Evolutionary conservation across 768 basidiomycete genomes (phyloP).

Genomic region (Postia placenta): DNA sequence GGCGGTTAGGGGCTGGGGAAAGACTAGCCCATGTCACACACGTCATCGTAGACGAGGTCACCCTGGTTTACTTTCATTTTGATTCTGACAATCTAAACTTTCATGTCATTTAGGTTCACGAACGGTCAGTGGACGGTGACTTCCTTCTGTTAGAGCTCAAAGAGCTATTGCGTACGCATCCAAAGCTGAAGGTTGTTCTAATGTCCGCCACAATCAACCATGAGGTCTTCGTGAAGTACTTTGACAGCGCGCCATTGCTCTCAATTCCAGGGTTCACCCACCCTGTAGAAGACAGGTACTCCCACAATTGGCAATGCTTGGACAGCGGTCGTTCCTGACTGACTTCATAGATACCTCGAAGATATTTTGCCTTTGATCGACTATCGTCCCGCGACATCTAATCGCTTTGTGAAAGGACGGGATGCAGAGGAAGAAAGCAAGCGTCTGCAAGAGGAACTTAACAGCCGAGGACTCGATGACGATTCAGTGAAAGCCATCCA

Average conservation of each 20-base stretch:
- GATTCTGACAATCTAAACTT: not conserved
- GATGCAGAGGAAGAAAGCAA: constrained; percentile 34
- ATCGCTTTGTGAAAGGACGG: constrained; percentile 25
- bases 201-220: constrained; percentile 98
- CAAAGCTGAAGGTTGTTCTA: constrained; percentile 69
- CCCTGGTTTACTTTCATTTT: constrained; percentile 8
- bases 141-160: constrained; percentile 81
- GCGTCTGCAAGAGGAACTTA: constrained; percentile 40
- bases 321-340: constrained; percentile 6
- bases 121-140: constrained; percentile 88
- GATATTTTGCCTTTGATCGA: constrained; percentile 56
- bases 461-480: constrained; percentile 45
- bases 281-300: constrained; percentile 71
- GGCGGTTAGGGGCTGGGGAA: constrained; percentile 72
- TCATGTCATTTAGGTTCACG: constrained; percentile 62
- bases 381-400: constrained; percentile 45
- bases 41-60: constrained; percentile 86
- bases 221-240: constrained; percentile 77
- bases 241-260: constrained; percentile 72
- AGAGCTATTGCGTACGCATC: constrained; percentile 60
- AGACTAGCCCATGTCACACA: constrained; percentile 68
- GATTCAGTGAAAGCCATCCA: constrained; percentile 52
- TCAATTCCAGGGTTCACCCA: constrained; percentile 79
- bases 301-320: constrained; percentile 18
- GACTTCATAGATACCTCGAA: constrained; percentile 66